Percentiles rank a stretch among this genome's conserved stretches.
These are phyloP conservation scores for Spinacia oleracea DNA, from an alignment of 179 eudicot species.

Conservation along the genomic window DNA sequence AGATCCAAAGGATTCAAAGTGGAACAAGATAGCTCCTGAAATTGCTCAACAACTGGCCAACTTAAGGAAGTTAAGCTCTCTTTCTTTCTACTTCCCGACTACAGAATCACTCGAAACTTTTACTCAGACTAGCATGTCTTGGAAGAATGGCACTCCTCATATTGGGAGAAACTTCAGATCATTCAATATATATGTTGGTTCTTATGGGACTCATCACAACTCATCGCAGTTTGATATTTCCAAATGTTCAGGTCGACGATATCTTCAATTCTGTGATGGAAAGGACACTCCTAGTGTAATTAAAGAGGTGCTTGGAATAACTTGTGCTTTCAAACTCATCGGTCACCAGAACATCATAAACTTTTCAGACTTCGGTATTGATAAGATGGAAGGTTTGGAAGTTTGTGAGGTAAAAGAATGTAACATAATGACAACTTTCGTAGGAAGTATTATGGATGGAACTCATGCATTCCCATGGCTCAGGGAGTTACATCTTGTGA, in stretches of 20 bases:
- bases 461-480: conserved; percentile 27
- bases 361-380: conserved; percentile 28
- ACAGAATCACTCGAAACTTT: conserved; percentile 21
- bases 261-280: conserved; percentile 23
- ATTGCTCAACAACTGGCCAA: conserved; percentile 23
- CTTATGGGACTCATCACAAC: neutral
- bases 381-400: conserved; percentile 27
- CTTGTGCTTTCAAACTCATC: conserved; percentile 33
- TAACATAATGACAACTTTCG: conserved; percentile 11
- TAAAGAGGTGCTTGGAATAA: conserved; percentile 26
- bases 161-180: conserved; percentile 26
- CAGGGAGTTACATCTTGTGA: conserved; percentile 17
- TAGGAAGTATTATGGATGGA: neutral
- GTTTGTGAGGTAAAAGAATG: conserved; percentile 31
- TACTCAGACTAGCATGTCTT: conserved; percentile 5
- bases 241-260: conserved; percentile 19
- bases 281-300: conserved; percentile 16
- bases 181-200: conserved; percentile 27
- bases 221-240: conserved; percentile 15
- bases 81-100: conserved; percentile 31
- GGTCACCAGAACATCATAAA: conserved; percentile 18
- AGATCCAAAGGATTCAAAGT: conserved; percentile 22
- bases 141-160: conserved; percentile 19
- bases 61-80: conserved; percentile 23
- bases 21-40: conserved; percentile 23